Evolutionary conservation across 208 protist species (phyloP).

Genomic region (Tetramitus jugosus): DNA sequence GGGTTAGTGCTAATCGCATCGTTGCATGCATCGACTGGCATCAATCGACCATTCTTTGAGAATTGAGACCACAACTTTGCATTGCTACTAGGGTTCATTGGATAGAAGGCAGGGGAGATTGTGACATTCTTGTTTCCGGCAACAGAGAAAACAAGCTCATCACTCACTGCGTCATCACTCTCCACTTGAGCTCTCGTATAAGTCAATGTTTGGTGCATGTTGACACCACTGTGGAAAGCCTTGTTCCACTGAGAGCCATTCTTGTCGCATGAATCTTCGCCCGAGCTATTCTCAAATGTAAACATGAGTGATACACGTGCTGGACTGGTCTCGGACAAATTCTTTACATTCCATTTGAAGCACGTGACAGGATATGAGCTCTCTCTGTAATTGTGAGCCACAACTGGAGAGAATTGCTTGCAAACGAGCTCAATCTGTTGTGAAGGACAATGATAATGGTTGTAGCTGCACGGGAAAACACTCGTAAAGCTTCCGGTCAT

Average conservation of each 20-base stretch:
- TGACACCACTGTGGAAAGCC: background rate
- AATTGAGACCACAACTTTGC: background rate
- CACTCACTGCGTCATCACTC: background rate
- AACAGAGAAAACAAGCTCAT: conserved; percentile 10
- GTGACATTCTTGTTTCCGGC: background rate
- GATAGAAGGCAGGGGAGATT: background rate
- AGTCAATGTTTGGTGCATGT: conserved; percentile 10
- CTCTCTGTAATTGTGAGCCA: conserved; percentile 49
- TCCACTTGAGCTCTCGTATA: background rate
- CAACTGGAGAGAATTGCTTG: conserved; percentile 49
- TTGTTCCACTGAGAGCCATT: conserved; percentile 37
- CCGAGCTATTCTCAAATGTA: conserved; percentile 46
- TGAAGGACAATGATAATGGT: conserved; percentile 35
- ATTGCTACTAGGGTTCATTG: background rate
- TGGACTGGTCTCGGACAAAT: conserved; percentile 8
- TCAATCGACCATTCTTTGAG: background rate
- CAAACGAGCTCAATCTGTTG: conserved; percentile 36
- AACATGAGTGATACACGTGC: conserved; percentile 46
- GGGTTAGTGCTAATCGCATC: background rate
- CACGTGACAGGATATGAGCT: conserved; percentile 35
- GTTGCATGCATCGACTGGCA: too few species aligned
- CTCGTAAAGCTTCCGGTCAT: background rate
- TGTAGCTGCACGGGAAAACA: background rate
- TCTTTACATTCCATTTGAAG: conserved; percentile 49
- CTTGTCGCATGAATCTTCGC: conserved; percentile 13